These are phyloP conservation scores for Pseudocercospora musae DNA, from an alignment of 2,329 filamentous ascomycete genomes.

Conservation along the genomic window DNA sequence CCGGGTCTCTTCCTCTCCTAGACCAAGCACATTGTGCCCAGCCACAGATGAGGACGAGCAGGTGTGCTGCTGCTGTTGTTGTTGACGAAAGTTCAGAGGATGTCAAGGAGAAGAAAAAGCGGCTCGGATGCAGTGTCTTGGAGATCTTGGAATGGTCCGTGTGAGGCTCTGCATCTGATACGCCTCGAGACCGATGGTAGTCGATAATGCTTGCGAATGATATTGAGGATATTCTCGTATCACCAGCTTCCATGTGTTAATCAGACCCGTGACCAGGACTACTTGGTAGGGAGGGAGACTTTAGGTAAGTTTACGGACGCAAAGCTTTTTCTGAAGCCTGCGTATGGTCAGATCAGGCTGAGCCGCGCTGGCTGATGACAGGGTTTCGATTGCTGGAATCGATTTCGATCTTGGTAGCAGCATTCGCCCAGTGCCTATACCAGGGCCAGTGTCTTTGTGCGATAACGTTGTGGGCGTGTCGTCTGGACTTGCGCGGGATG, in stretches of 20 bases:
- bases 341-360: neutral
- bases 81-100: neutral
- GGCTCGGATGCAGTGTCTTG: neutral
- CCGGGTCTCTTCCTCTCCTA: no score
- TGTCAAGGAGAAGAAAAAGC: neutral
- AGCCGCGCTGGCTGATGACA: neutral
- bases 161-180: neutral
- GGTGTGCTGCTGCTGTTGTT: neutral
- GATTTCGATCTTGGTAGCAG: neutral
- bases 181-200: neutral
- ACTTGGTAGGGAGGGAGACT: neutral
- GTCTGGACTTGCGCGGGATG: neutral
- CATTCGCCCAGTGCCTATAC: neutral
- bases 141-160: neutral
- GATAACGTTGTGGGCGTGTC: neutral
- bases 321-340: neutral
- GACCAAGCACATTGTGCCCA: neutral
- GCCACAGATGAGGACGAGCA: neutral
- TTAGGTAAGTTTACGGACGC: neutral
- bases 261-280: conserved; percentile 27
- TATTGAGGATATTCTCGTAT: neutral
- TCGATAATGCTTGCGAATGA: neutral
- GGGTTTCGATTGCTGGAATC: neutral
- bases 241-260: neutral
- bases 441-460: neutral